Base-by-base conservation (phyloP, 176 grass and related monocot species). In the Elaeis guineensis region DNA sequence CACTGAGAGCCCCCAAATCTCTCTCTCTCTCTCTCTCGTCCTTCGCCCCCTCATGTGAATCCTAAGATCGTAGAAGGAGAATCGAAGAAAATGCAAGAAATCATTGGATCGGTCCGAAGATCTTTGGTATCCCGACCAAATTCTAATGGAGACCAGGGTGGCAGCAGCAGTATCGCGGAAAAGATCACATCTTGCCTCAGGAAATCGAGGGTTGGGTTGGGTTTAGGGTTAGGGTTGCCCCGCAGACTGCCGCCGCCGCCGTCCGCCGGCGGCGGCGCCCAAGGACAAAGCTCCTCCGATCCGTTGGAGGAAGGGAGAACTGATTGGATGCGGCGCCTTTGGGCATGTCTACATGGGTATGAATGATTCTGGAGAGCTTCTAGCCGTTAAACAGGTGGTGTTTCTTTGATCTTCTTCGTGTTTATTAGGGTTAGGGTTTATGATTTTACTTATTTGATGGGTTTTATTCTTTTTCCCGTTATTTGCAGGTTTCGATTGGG, bases 331-430 rank as follows among this genome's bases (percentile, higher is more conserved):
- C 24, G 93, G 93, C 7, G 93, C 93, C 0, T 98, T 85, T 32
- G 93, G 93, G 24, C 87, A 92, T 69, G 87, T 98, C 62, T 98
- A 83, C 72, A 89, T 98, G 78, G 93, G 93, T 52, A 92, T 98
- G 93, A 98, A 98, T 79, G 93, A 98, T 76, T 92, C 93, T 16
- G 87, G 93, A 39, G 93, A 98, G 70, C 85, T 98, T 30, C 81
- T 98, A 55, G 93, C 93, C 29, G 84, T 92, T 15, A 98, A 98
- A 63, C 84, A 92, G 93, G 93, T 98, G 19, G 32, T 4, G 8
- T 35, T 35, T 35, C 32, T 35, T 35, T 35, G 32, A 35, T 55
- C 32, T 6, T 35, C 32, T 35, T 9, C 32, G 6, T 7, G 32
- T 35, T 35, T 9, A 1, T 35, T 35, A 35, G 32, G 32, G 32